Evolutionary conservation across 192 early-diverging fungal genomes (phyloP).

Genomic region (Podila horticola): DNA sequence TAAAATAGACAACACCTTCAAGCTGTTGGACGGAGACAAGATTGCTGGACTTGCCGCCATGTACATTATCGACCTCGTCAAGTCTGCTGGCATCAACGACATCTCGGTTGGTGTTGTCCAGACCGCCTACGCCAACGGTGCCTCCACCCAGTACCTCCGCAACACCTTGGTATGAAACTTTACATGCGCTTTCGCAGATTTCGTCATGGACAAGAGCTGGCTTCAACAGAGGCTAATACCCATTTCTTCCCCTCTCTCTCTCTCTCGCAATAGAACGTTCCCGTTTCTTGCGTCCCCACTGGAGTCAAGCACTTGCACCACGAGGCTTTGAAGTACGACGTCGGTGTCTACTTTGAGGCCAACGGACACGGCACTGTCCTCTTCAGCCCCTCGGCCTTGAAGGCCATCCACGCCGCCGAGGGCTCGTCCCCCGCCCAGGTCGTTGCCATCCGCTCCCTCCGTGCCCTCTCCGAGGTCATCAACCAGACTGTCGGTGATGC

Average conservation of each 20-base stretch:
- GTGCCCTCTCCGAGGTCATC: constrained; percentile 90
- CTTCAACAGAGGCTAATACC: not conserved
- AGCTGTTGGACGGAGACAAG: constrained; percentile 98
- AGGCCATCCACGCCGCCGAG: constrained; percentile 75
- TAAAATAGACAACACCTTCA: constrained; percentile 75
- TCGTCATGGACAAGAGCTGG: not conserved
- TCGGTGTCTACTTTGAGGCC: constrained; percentile 99
- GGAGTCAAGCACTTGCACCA: constrained; percentile 99
- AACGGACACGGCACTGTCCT: constrained; percentile 99
- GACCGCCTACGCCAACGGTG: constrained; percentile 99
- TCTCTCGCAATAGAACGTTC: constrained; percentile 72
- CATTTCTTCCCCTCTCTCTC: constrained; percentile 2
- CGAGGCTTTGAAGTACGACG: constrained; percentile 95
- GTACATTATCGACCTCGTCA: constrained; percentile 92
- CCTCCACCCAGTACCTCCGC: constrained; percentile 91
- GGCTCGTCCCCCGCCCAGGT: constrained; percentile 79
- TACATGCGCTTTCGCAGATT: not conserved
- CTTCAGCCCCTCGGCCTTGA: constrained; percentile 84
- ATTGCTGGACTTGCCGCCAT: constrained; percentile 95
- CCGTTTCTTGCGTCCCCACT: constrained; percentile 94
- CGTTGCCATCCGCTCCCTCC: constrained; percentile 82
- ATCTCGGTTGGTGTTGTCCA: constrained; percentile 96
- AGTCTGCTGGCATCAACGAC: constrained; percentile 77
- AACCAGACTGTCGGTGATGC: constrained; percentile 99
- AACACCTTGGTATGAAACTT: constrained; percentile 78